These are phyloP conservation scores for Striga hermonthica DNA, from an alignment of 305 asterid species.

Conservation along the genomic window DNA sequence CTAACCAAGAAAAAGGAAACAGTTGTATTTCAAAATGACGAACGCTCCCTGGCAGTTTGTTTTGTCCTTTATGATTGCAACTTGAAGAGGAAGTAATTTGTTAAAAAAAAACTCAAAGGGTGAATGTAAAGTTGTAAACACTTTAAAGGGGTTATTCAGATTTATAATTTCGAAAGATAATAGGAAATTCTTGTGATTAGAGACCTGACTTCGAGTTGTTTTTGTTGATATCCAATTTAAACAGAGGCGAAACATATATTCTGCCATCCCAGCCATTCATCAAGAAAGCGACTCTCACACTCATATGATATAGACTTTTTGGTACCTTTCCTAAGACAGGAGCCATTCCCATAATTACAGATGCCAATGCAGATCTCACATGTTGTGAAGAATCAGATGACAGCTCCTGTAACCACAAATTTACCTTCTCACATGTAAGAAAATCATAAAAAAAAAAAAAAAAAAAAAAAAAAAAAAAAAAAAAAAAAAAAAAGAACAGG, in stretches of 20 bases:
- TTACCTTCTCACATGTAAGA: slow-evolving; percentile 22
- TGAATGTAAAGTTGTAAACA: too few species aligned
- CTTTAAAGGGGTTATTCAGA: background rate
- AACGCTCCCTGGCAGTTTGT: too few species aligned
- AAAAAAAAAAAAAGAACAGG: too few species aligned
- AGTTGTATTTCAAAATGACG: too few species aligned
- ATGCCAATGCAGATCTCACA: slow-evolving; percentile 89
- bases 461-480: too few species aligned
- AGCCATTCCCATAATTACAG: slow-evolving; percentile 98
- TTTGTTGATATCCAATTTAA: background rate
- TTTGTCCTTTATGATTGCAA: too few species aligned
- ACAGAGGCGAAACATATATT: background rate
- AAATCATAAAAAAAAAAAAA: too few species aligned
- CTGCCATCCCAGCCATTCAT: slow-evolving; percentile 1
- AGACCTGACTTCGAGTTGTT: background rate
- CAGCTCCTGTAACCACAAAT: slow-evolving; percentile 53
- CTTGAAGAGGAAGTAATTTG: too few species aligned
- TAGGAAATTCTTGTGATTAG: background rate
- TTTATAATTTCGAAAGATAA: slow-evolving; percentile 1
- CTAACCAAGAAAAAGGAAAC: too few species aligned
- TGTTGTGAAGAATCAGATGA: slow-evolving; percentile 97
- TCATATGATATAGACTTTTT: slow-evolving; percentile 12
- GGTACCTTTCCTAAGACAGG: slow-evolving; percentile 82
- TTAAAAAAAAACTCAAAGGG: too few species aligned
- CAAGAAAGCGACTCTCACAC: background rate